Evolutionary conservation across 129 eudicot species (phyloP).

Genomic region (sunflower (Helianthus annuus)): HanXRQr2.0-SUNRISE NC_035448.2:8421021-8421520

Average conservation of each 20-base stretch:
- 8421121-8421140: conserved; percentile 53
- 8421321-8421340: conserved; percentile 55
- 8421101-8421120: conserved; percentile 48
- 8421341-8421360: conserved; percentile 81
- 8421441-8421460: no score
- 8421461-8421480: no score
- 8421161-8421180: conserved; percentile 74
- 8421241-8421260: no score
- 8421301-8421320: background rate
- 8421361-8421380: conserved; percentile 59
- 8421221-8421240: no score
- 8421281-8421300: conserved; percentile 14
- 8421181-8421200: conserved; percentile 96
- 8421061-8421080: conserved; percentile 48
- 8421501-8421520: no score
- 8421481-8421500: no score
- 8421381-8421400: no score
- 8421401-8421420: no score
- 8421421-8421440: no score
- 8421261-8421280: background rate
- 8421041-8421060: conserved; percentile 51
- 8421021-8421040: conserved; percentile 17
- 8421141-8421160: conserved; percentile 53
- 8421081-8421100: conserved; percentile 52
- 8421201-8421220: conserved; percentile 30